phyloP scores from a whole-genome alignment of 78 protist species.

The Cavenderia fasciculata region DNA sequence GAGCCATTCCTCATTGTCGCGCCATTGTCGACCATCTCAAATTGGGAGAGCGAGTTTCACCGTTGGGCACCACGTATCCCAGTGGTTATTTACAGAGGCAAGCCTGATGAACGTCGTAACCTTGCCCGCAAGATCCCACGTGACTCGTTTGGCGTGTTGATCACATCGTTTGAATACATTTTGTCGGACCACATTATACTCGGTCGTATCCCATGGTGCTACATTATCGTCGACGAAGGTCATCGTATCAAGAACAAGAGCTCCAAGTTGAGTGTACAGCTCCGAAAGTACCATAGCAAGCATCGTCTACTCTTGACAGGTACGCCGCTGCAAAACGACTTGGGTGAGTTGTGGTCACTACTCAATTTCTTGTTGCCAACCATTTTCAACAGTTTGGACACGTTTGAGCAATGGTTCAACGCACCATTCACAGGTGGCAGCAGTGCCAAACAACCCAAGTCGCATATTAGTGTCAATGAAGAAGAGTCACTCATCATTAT shows the following conservation, averaged over 20 bases:
- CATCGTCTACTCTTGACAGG: slow-evolving; percentile 95
- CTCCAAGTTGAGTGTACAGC: slow-evolving; percentile 51
- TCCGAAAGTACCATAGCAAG: slow-evolving; percentile 74
- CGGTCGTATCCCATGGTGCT: slow-evolving; percentile 62
- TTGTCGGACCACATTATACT: slow-evolving; percentile 49
- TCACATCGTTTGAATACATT: slow-evolving; percentile 87
- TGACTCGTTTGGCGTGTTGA: slow-evolving; percentile 73
- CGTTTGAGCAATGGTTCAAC: slow-evolving; percentile 93
- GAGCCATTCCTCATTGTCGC: slow-evolving; percentile 97
- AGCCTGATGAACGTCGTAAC: slow-evolving; percentile 79
- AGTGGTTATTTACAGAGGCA: slow-evolving; percentile 57
- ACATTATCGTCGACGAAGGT: slow-evolving; percentile 95
- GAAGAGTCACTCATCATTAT: slow-evolving; percentile 89
- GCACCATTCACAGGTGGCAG: slow-evolving; percentile 85
- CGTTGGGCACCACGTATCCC: slow-evolving; percentile 74
- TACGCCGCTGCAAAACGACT: slow-evolving; percentile 97
- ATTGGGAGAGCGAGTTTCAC: slow-evolving; percentile 96
- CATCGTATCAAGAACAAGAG: slow-evolving; percentile 87
- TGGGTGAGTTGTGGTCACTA: slow-evolving; percentile 95
- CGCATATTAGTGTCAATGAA: slow-evolving; percentile 45
- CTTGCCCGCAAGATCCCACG: slow-evolving; percentile 2
- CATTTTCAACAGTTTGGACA: slow-evolving; percentile 83
- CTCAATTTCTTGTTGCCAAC: slow-evolving; percentile 93
- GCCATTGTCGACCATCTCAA: slow-evolving; percentile 96
- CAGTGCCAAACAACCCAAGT: slow-evolving; percentile 25